Percentiles rank a stretch among this genome's conserved stretches.
Evolutionary conservation across 2,329 filamentous ascomycete genomes (phyloP).

Genomic region (Phyllosticta citrichinensis): DNA sequence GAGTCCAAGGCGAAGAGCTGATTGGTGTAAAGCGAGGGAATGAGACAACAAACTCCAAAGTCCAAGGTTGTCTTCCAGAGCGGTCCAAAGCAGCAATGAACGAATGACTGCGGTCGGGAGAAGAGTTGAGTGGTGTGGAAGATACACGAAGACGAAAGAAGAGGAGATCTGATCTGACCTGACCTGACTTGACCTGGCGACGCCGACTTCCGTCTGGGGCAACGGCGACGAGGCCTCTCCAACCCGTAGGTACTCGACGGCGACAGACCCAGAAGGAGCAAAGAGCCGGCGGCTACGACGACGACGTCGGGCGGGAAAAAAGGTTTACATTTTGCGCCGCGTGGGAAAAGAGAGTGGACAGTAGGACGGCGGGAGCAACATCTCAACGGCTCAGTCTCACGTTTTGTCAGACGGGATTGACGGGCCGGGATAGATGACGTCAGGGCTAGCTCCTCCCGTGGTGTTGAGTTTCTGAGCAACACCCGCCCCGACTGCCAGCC

Average conservation of each 20-base stretch:
- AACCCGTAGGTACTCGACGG: background rate
- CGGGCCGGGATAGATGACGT: background rate
- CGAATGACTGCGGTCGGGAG: conserved; percentile 9
- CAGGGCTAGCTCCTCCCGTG: background rate
- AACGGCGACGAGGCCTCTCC: background rate
- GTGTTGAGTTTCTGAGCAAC: background rate
- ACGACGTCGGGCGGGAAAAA: background rate
- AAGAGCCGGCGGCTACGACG: background rate
- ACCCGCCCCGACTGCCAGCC: background rate
- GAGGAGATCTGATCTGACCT: background rate
- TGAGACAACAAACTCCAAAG: too few relatives aligned
- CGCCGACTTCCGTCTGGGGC: background rate
- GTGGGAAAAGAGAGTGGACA: background rate
- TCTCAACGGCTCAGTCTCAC: background rate
- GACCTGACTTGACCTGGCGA: too few relatives aligned
- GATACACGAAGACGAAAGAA: conserved; percentile 3
- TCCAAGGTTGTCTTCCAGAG: background rate
- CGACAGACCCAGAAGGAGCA: background rate
- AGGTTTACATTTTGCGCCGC: background rate
- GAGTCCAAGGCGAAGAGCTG: background rate
- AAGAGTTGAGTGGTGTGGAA: background rate
- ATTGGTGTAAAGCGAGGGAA: background rate
- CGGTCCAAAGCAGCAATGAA: background rate
- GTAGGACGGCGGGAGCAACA: background rate
- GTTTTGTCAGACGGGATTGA: background rate